Conservation (phyloP, 1,284 basidiomycete species). For the Puccinia coronata region DNA sequence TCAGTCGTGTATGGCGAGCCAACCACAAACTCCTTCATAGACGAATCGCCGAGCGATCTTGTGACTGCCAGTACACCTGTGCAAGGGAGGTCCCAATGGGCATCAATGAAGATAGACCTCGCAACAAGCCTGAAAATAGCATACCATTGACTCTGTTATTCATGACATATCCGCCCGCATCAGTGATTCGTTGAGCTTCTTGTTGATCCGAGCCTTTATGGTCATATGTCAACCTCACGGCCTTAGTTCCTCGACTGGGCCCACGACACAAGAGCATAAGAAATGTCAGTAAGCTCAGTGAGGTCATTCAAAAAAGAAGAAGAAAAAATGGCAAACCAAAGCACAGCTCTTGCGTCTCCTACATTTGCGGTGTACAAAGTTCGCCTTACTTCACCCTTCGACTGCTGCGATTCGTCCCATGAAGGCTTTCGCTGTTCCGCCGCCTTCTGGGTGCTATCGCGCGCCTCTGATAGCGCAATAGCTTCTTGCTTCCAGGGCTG, state of each 20-base stretch:
- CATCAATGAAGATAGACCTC: conserved; percentile 6
- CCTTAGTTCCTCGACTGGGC: conserved; percentile 74
- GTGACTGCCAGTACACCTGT: conserved; percentile 88
- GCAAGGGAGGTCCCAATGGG: not conserved
- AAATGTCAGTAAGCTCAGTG: not conserved
- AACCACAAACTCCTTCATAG: conserved; percentile 99
- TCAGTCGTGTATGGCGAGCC: conserved; percentile 98
- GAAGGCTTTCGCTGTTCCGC: conserved; percentile 53
- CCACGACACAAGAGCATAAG: not conserved
- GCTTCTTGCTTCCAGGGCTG: conserved; percentile 27
- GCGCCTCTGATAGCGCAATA: conserved; percentile 33
- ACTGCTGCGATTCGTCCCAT: conserved; percentile 34
- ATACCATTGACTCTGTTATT: conserved; percentile 90
- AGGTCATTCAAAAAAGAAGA: not conserved
- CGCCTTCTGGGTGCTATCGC: conserved; percentile 52
- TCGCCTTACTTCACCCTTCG: conserved; percentile 64
- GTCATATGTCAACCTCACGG: conserved; percentile 92
- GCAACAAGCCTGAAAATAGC: conserved; percentile 47
- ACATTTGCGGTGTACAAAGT: conserved; percentile 96
- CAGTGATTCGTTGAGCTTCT: conserved; percentile 94
- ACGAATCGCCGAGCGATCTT: conserved; percentile 89
- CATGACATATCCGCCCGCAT: conserved; percentile 98
- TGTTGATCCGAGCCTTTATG: conserved; percentile 97
- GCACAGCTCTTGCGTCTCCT: conserved; percentile 84
- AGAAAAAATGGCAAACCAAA: conserved; percentile 63